Conservation (phyloP, 768 basidiomycete genomes). For the Baorangia bicolor region DNA sequence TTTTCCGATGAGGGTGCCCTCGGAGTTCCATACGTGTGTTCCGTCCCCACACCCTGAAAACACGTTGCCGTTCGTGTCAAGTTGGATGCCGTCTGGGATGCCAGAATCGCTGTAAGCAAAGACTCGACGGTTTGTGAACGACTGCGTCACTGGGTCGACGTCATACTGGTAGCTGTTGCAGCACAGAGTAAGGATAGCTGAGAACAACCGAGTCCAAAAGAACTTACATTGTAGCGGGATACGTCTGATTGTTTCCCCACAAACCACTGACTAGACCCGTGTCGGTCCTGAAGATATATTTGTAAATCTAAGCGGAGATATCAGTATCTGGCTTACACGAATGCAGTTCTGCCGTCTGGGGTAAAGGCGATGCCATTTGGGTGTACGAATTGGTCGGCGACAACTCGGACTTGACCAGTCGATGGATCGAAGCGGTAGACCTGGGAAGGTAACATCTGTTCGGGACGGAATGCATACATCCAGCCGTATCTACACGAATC, state of each 20-base stretch:
- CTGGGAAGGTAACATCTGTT: constrained; percentile 67
- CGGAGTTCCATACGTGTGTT: constrained; percentile 56
- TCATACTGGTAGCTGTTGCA: constrained; percentile 62
- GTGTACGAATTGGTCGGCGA: constrained; percentile 74
- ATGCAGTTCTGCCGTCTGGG: constrained; percentile 60
- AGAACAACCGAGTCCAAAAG: not conserved
- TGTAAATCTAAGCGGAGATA: constrained; percentile 2
- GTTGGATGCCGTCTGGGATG: constrained; percentile 64
- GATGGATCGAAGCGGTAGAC: constrained; percentile 73
- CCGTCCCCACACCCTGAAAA: constrained; percentile 72
- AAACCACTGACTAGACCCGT: constrained; percentile 38
- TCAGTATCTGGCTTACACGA: constrained; percentile 44
- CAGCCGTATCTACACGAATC: constrained; percentile 54
- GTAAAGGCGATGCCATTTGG: constrained; percentile 77
- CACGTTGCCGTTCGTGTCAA: constrained; percentile 64
- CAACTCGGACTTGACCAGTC: constrained; percentile 62
- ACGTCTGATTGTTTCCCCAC: constrained; percentile 52
- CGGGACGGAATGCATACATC: constrained; percentile 61
- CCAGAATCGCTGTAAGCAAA: constrained; percentile 70
- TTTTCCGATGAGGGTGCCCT: constrained; percentile 48
- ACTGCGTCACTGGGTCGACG: constrained; percentile 52
- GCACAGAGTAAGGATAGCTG: not conserved
- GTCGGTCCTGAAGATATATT: constrained; percentile 32
- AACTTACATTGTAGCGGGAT: constrained; percentile 67
- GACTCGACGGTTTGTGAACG: constrained; percentile 59